A percentile compares a stretch with the other conserved stretches of the same genome.
These are phyloP conservation scores for Hemerocallis citrina DNA, from an alignment of 106 monocot species.

Conservation along the genomic window DNA sequence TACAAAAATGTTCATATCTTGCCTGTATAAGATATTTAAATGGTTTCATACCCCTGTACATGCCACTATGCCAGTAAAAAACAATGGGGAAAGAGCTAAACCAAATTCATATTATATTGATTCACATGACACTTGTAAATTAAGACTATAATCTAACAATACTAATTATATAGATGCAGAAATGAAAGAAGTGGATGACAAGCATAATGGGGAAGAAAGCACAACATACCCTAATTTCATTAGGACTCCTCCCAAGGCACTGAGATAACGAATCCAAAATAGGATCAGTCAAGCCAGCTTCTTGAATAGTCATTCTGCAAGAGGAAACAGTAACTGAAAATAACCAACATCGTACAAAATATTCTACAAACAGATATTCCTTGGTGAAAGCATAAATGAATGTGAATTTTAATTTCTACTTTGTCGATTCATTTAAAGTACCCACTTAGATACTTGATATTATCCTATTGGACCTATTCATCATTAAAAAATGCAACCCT, in stretches of 20 bases:
- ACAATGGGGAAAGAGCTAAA: constrained; percentile 32
- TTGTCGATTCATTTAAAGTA: neutral
- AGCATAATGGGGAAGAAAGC: neutral
- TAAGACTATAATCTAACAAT: neutral
- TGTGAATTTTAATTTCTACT: neutral
- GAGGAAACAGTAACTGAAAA: constrained; percentile 1
- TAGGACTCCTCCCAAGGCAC: constrained; percentile 50
- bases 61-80: constrained; percentile 27
- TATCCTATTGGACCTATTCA: too few species aligned
- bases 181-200: neutral
- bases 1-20: constrained; percentile 52
- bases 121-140: constrained; percentile 7
- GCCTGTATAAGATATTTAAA: constrained; percentile 67
- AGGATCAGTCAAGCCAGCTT: constrained; percentile 59
- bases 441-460: too few species aligned
- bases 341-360: neutral
- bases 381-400: neutral
- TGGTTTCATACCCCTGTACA: constrained; percentile 29
- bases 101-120: constrained; percentile 10
- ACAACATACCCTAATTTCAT: constrained; percentile 58
- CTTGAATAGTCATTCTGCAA: constrained; percentile 67
- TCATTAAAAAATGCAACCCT: too few species aligned
- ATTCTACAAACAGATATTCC: neutral
- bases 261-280: constrained; percentile 49
- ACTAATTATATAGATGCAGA: neutral